Evolutionary conservation across 305 asterid species (phyloP).

Genomic region (Rubia peregrina): DNA sequence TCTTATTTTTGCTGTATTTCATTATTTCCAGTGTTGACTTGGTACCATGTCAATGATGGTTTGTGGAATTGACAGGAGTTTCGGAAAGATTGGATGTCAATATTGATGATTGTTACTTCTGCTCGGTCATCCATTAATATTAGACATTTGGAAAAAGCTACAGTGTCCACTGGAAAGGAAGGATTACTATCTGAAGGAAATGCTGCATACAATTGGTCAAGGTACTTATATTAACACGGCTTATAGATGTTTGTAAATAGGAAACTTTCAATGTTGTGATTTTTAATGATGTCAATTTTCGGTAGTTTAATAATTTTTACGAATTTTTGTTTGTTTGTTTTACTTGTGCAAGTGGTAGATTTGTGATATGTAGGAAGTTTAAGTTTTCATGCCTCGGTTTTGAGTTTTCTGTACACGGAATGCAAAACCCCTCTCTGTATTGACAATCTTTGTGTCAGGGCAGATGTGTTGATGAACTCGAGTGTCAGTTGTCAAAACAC

Average conservation of each 20-base stretch:
- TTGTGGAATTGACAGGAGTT: conserved; percentile 50
- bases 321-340: not conserved
- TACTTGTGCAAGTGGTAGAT: not conserved
- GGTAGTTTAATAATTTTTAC: not conserved
- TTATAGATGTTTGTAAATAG: not conserved
- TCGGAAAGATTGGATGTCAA: conserved; percentile 88
- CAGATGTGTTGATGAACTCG: conserved; percentile 99
- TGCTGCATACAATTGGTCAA: conserved; percentile 97
- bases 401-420: not conserved
- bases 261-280: not conserved
- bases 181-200: conserved; percentile 96
- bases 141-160: conserved; percentile 97
- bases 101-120: conserved; percentile 96
- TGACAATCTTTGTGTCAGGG: conserved; percentile 27
- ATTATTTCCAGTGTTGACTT: not conserved
- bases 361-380: not conserved
- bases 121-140: conserved; percentile 95
- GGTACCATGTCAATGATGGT: not conserved
- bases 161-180: conserved; percentile 99
- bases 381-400: not conserved
- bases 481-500: conserved; percentile 72
- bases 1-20: not conserved
- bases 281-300: not conserved
- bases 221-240: conserved; percentile 39
- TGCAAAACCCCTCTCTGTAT: conserved; percentile 6